Conservation (phyloP, 78 protist species). For the Abeoforma whisleri region DNA sequence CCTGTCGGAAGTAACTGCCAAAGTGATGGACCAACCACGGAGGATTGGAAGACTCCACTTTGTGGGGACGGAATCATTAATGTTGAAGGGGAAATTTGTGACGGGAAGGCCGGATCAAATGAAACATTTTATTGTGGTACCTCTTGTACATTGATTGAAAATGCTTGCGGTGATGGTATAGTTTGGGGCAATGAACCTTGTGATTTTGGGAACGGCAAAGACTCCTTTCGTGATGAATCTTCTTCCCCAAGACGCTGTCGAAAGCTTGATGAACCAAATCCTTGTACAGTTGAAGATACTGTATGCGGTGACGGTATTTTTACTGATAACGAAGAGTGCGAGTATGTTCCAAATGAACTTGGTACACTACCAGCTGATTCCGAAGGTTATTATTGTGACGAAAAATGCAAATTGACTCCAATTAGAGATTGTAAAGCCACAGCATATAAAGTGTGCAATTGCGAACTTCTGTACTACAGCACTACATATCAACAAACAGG, state of each 20-base stretch:
- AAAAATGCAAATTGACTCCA: not conserved
- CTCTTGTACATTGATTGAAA: not conserved
- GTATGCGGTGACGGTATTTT: constrained; percentile 5
- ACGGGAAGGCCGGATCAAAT: not conserved
- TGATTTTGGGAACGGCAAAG: too few relatives aligned
- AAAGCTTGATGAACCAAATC: not conserved
- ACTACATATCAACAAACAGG: too few relatives aligned
- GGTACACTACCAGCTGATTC: not conserved
- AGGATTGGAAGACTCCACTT: too few relatives aligned
- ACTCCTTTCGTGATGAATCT: too few relatives aligned
- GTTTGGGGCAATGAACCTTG: not conserved
- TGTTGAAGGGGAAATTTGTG: too few relatives aligned
- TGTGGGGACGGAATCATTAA: too few relatives aligned
- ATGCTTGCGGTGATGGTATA: constrained; percentile 7
- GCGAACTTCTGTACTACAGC: too few relatives aligned
- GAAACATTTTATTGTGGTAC: not conserved
- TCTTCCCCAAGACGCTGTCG: too few relatives aligned
- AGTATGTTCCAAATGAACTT: constrained; percentile 13
- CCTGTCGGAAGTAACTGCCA: too few relatives aligned
- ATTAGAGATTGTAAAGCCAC: not conserved
- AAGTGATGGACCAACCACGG: too few relatives aligned
- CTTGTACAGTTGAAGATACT: constrained; percentile 8
- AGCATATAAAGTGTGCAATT: not conserved
- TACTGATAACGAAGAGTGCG: constrained; percentile 20
- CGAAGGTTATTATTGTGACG: not conserved